Conservation (phyloP, 768 basidiomycete species). For the Tylopilus felleus region DNA sequence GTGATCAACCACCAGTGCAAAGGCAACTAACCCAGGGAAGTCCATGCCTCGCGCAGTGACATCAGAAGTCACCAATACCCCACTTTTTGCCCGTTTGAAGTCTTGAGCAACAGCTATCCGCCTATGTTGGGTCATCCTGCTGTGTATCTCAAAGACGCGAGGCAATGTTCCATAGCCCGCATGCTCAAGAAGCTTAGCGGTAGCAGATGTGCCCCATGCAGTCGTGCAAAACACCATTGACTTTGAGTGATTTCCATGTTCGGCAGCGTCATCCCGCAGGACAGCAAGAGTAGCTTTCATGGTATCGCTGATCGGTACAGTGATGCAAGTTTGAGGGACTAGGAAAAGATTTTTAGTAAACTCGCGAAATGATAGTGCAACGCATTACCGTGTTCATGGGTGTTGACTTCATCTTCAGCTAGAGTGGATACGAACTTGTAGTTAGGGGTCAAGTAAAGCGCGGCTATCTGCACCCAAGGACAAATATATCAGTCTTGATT, state of each 20-base stretch:
- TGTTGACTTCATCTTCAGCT: conserved; percentile 52
- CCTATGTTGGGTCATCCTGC: conserved; percentile 47
- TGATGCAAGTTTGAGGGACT: conserved; percentile 47
- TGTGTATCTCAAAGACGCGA: conserved; percentile 54
- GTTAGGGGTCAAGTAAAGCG: conserved; percentile 25
- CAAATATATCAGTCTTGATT: not conserved
- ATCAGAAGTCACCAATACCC: conserved; percentile 51
- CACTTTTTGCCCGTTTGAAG: conserved; percentile 45
- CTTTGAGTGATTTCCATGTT: conserved; percentile 34
- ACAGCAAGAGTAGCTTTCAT: conserved; percentile 42
- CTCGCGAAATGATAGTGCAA: not conserved
- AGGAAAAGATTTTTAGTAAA: not conserved
- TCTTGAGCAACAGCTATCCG: conserved; percentile 48
- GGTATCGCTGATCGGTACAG: conserved; percentile 40
- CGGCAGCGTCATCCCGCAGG: conserved; percentile 33
- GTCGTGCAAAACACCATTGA: conserved; percentile 68
- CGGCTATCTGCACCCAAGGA: conserved; percentile 20
- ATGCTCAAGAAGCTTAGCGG: conserved; percentile 33
- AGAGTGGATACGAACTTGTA: conserved; percentile 57
- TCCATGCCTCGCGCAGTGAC: conserved; percentile 67
- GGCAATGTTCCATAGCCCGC: conserved; percentile 31
- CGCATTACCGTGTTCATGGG: conserved; percentile 54
- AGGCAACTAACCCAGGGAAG: conserved; percentile 48
- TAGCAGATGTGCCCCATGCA: conserved; percentile 51
- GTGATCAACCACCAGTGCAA: not conserved